phyloP scores from a whole-genome alignment of 2,329 filamentous ascomycete species.

The Hypoxylon sp. region DNA sequence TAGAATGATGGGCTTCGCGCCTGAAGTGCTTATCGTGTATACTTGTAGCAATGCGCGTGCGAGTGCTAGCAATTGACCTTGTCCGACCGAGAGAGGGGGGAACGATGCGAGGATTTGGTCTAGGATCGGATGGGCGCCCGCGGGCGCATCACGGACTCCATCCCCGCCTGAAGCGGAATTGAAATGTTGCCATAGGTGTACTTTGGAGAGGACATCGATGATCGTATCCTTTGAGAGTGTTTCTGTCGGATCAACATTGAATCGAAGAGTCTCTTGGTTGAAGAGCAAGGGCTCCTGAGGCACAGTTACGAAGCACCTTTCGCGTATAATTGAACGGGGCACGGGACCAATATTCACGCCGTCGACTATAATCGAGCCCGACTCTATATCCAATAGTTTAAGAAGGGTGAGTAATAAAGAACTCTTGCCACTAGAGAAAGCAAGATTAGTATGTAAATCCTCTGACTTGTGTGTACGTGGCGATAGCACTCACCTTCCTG shows the following conservation, averaged over 20 bases:
- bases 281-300: slow-evolving; percentile 53
- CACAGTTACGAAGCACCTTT: slow-evolving; percentile 53
- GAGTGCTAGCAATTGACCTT: slow-evolving; percentile 55
- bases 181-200: slow-evolving; percentile 43
- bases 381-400: slow-evolving; percentile 49
- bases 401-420: slow-evolving; percentile 43
- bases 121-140: slow-evolving; percentile 42
- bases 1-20: slow-evolving; percentile 53
- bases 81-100: slow-evolving; percentile 53
- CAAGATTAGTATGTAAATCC: slow-evolving; percentile 1
- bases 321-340: slow-evolving; percentile 46
- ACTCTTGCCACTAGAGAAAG: slow-evolving; percentile 58
- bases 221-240: slow-evolving; percentile 45
- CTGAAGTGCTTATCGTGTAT: slow-evolving; percentile 20
- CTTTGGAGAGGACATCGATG: slow-evolving; percentile 36
- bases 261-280: slow-evolving; percentile 50
- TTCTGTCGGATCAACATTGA: slow-evolving; percentile 51
- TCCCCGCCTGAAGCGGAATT: neutral
- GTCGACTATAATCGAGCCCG: slow-evolving; percentile 52
- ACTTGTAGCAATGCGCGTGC: slow-evolving; percentile 52
- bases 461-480: neutral
- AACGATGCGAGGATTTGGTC: slow-evolving; percentile 50
- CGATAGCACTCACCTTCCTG: slow-evolving; percentile 59
- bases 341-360: slow-evolving; percentile 50
- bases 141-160: neutral